Base-by-base conservation (phyloP, 1,284 basidiomycete species). In the Calocybe gambosa region DNA sequence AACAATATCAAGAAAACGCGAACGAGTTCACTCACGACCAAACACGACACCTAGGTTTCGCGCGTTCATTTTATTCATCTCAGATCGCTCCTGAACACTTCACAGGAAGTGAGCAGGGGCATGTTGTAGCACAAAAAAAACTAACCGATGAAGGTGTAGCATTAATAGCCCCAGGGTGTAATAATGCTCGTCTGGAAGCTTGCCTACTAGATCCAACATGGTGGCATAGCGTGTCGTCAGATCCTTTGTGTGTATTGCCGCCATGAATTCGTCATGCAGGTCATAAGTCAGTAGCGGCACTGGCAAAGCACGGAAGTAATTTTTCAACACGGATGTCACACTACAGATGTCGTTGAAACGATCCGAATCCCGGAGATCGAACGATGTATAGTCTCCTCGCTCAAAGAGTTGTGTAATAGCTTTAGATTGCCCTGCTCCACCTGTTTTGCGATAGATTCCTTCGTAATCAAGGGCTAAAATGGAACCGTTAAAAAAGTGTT, bases 21-120 rank as follows among this genome's bases (percentile, higher is more conserved):
- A 40, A 19, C 21, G 41, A 41, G 16, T 46, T 37, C 10, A 85
- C 93, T 71, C 65, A 97, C 93, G 95, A 55, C 96, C 96, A 70
- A 99, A 98, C 35, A 99, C 93, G n/a, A 98, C 93, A n/a, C 96
- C 96, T 16, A 99, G 70, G 59, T 99, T 99, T 53, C 93, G 80
- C 2, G 92, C 85, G 42, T 84, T 93, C 96, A 99, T 99, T 44
- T 93, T 74, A 64, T 99, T 99, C 49, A 74, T 73, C 19, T 83
- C 80, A 47, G 77, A 79, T 31, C 74, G 72, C 47, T 82, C 72
- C 57, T 81, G 80, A 20, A 95, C 76, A 46, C 92, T 90, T 39
- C 54, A 36, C 48, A 43, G 43, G 23, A 26, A 20, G 45, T 53
- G 10, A 51, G 20, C 37, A 48, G 29, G n/a, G 23, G 21, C 19